Evolutionary conservation across 768 basidiomycete species (phyloP), one percentile per base, ranked within the genome.

Genomic region (Sutorius australiensis): DNA sequence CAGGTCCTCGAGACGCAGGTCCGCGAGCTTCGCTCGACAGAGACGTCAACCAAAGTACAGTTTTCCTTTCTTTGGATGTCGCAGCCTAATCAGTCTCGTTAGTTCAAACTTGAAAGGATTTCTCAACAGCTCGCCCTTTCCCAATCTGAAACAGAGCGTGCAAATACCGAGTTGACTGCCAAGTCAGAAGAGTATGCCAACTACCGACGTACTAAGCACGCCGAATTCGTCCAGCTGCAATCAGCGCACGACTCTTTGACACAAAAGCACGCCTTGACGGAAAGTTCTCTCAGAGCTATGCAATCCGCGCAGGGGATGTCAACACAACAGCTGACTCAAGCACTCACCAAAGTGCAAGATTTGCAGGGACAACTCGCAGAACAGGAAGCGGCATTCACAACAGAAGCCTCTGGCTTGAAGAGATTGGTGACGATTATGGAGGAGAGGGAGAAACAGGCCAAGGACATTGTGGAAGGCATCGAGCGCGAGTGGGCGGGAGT

Each of bases 51-150:
- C 33, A 88, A 86, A 73, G 88, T 89, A 61, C 12, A 70, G 61
- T 3, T 12, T 17, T 9, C 28, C 6, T 34, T 19, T 12, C 16
- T 6, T 44, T n/a, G 27, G 12, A 16, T 3, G 3, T 38, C 8
- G 16, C 46, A 31, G 24, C 14, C 33, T 47, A 12, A 34, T 28
- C 9, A 7, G 17, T 55, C 17, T 27, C 28, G 5, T 45, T 37
- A 95, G 88, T 95, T 94, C 78, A 92, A 90, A 71, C 68, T 94
- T 54, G 87, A 94, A 53, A 84, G 91, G 2, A 77, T 91, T 13
- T 77, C 84, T 5, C 91, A 94, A 70, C 91, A 95, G 70, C 75
- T 95, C 7, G 70, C 86, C 54, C 81, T 93, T 5, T 77, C 90
- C 5, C 83, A 87, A 68, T 76, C 81, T 0, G 93, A 97, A 70